Base-by-base conservation (phyloP, 768 basidiomycete species). In the Amanita brunnescens region DNA sequence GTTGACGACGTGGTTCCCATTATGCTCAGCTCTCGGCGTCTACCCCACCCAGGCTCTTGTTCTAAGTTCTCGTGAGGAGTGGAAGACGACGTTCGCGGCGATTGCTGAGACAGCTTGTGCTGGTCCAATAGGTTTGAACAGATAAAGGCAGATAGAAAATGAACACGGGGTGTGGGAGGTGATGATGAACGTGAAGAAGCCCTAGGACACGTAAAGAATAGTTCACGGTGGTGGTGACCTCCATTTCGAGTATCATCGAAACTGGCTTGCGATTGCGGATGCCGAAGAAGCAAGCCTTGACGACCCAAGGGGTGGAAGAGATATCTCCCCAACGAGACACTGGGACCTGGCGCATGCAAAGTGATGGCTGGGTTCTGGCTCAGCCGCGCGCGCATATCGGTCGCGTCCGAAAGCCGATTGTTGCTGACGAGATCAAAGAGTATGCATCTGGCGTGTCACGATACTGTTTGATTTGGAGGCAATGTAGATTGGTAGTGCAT, bases 201-300 rank as follows among this genome's bases (percentile, higher is more conserved):
- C 9, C 81, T 76, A 34, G 71, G 70, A 23, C 81, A 80, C 43
- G 65, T 67, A 55, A 77, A 81, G 49, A 79, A 80, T 0, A 74
- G 65, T 30, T 87, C 84, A 33, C 74, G 76, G 42, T 81, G 77
- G 43, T 75, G 58, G 49, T 71, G 70, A 9, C 56, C 59, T 20
- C 74, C 70, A 55, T 70, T 72, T 38, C 77, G 73, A 24, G 74
- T 64, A 14, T 77, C 83, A 44, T 81, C 81, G 0, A 71, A 65
- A 30, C 74, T 73, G 10, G 70, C 70, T 55, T 77, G 75, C 47
- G 78, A 77, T 46, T 83, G 81, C 12, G 83, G 82, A 54, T 86
- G 86, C 46, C 89, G 87, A 1, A 88, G 68, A 7, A 86, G 68
- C 38, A 83, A 61, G 46, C 65, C 76, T 55, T 75, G 79, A 55